Evolutionary conservation across 805 yeast species (phyloP), one percentile per base, ranked within the genome.

Genomic region (Allodekkera sacchari): DNA sequence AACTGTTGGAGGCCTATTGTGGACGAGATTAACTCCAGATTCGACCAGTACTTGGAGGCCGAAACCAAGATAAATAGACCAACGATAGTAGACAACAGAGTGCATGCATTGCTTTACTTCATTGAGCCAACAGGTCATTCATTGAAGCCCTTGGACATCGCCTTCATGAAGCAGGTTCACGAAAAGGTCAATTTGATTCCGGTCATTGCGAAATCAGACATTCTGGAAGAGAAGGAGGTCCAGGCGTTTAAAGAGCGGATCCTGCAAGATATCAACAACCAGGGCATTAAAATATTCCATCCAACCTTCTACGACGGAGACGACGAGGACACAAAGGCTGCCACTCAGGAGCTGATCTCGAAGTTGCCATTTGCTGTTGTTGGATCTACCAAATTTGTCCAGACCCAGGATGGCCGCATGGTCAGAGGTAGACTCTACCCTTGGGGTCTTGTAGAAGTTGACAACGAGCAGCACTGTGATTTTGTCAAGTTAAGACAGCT

Each of bases 91-190:
- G 98, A 92, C 60, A 72, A 78, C 50, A 77, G 98, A 52, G 74
- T 92, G 37, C 98, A 92, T 57, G 97, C 96, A 21, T 76, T 87
- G 54, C 63, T 92, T 41, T 92, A 88, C 61, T 89, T 92, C 49
- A 83, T 92, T 50, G 96, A 89, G 61, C 98, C 98, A 45, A 88
- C 96, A 17, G 97, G 96, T 39, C 98, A 92, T 61, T 75, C 83
- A 26, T 70, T 92, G 55, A 83, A 79, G 55, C 78, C 96, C 13
- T 68, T 92, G 49, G 98, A 92, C 58, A 76, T 92, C 45, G 78
- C 73, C 43, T 83, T 88, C 46, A 83, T 92, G 84, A 78, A 79
- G 53, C 74, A 76, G 53, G 74, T 92, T 41, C 94, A 85, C 63
- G 78, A 79, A 52, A 87, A 85, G 57, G 96, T 88, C 39, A 92